These are phyloP conservation scores for Exophiala sideris DNA, from an alignment of 2,329 filamentous ascomycete genomes.

Conservation along the genomic window DNA sequence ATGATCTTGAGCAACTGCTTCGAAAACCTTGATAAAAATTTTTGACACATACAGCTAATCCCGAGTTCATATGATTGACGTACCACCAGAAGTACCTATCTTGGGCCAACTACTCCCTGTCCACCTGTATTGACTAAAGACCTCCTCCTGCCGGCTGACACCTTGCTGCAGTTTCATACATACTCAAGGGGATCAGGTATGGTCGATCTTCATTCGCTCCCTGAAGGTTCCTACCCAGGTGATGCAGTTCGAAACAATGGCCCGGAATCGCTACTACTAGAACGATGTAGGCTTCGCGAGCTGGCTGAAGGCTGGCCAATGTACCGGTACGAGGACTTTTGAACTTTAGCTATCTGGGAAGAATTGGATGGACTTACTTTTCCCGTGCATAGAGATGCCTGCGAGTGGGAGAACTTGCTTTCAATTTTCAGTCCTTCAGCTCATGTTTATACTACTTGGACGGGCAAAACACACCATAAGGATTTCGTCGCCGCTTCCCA, in stretches of 20 bases:
- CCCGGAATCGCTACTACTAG: constrained; percentile 42
- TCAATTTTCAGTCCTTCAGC: constrained; percentile 51
- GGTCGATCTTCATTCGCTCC: constrained; percentile 13
- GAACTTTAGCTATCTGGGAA: background rate
- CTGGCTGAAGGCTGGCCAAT: constrained; percentile 51
- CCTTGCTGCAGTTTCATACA: no score
- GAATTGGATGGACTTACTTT: background rate
- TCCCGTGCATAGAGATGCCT: constrained; percentile 39
- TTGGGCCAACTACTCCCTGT: no score
- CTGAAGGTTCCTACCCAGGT: constrained; percentile 13
- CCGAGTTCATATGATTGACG: no score
- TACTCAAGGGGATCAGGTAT: background rate
- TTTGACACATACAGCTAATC: no score
- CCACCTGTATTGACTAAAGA: no score
- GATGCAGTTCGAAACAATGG: constrained; percentile 44
- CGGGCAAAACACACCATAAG: constrained; percentile 40
- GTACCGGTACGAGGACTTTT: constrained; percentile 36
- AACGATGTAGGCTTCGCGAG: constrained; percentile 48
- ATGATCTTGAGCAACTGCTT: no score
- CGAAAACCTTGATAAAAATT: no score
- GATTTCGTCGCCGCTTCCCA: constrained; percentile 52
- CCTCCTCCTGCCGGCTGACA: no score
- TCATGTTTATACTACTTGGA: constrained; percentile 52
- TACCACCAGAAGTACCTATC: no score
- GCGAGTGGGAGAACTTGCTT: constrained; percentile 52